Evolutionary conservation across 495 filamentous ascomycete species (phyloP), one percentile per base, ranked within the genome.

Genomic region (Cercophora scortea): DNA sequence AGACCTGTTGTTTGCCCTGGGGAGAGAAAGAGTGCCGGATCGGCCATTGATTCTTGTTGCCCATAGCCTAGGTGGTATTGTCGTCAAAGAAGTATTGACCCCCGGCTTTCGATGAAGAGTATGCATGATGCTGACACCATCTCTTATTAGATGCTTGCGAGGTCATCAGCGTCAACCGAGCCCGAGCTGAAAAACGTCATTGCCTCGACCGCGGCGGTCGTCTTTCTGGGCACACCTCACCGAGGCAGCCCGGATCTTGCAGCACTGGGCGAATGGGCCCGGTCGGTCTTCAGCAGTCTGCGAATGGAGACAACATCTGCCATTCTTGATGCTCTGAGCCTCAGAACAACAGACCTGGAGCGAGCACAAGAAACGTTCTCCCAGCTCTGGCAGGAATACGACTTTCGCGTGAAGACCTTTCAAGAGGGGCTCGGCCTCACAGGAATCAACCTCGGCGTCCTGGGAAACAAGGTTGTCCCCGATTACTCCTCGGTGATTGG

Each of bases 141-240:
- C n/a, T n/a, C n/a, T n/a, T n/a, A n/a, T n/a, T n/a, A 41, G 38
- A 41, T 41, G 38, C 38, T 41, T 12, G 15, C 38, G 15, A 12
- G 38, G 6, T 41, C 38, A 41, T 12, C 11, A 12, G 38, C 38
- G 15, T 41, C 38, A 41, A 7, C 12, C 38, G 38, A 41, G 38
- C 11, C 12, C 38, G 38, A 16, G 12, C 38, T 41, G 38, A 41
- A 16, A 41, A 41, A 41, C 15, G 15, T 2, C 11, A 12, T 41
- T 7, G 38, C 11, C 15, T 41, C 38, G 12, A 72, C 68, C 16
- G 51, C 47, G 32, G 65, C 57, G 38, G 52, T 74, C 9, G 38
- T 72, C 6, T 74, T 72, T 45, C 67, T 71, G 16, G 71, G 67
- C 25, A 72, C 70, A 8, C 68, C 68, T 19, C 68, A 74, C 49